phyloP scores from a whole-genome alignment of 2,329 filamentous ascomycete species.

The Penicillium vulpinum region DNA sequence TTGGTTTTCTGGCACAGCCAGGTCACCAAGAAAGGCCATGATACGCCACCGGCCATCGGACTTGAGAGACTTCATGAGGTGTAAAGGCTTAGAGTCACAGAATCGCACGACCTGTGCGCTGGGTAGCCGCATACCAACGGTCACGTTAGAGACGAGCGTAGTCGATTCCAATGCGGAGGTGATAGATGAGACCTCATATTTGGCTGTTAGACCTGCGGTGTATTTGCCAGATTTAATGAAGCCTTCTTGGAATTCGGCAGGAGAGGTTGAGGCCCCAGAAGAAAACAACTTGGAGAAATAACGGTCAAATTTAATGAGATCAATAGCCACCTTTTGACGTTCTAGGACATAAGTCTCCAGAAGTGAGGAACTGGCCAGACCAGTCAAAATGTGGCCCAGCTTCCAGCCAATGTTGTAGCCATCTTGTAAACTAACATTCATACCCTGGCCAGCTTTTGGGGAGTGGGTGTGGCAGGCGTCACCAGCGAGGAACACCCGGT shows the following conservation, averaged over 20 bases:
- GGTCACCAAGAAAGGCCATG: constrained; percentile 51
- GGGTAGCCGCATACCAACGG: constrained; percentile 52
- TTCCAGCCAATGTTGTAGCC: constrained; percentile 64
- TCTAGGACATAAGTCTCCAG: constrained; percentile 57
- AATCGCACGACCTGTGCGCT: constrained; percentile 61
- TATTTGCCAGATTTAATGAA: constrained; percentile 60
- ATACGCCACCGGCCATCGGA: constrained; percentile 56
- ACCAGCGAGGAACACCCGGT: constrained; percentile 68
- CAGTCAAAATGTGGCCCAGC: constrained; percentile 52
- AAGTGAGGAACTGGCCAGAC: constrained; percentile 45
- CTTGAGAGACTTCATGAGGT: constrained; percentile 51
- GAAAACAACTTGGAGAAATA: constrained; percentile 57
- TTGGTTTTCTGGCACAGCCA: constrained; percentile 30
- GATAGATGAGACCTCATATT: constrained; percentile 55
- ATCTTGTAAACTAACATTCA: constrained; percentile 58
- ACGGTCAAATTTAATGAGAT: constrained; percentile 63
- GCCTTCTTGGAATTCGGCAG: constrained; percentile 56
- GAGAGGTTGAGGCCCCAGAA: constrained; percentile 43
- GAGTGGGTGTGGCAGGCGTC: constrained; percentile 70
- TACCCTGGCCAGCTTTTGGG: constrained; percentile 68
- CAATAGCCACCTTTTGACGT: constrained; percentile 53
- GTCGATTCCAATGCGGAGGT: constrained; percentile 40
- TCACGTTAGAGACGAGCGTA: constrained; percentile 39
- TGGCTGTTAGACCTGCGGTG: constrained; percentile 60
- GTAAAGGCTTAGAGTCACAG: constrained; percentile 60